These are phyloP conservation scores for Truncatella angustata DNA, from an alignment of 2,329 filamentous ascomycete genomes.

Conservation along the genomic window DNA sequence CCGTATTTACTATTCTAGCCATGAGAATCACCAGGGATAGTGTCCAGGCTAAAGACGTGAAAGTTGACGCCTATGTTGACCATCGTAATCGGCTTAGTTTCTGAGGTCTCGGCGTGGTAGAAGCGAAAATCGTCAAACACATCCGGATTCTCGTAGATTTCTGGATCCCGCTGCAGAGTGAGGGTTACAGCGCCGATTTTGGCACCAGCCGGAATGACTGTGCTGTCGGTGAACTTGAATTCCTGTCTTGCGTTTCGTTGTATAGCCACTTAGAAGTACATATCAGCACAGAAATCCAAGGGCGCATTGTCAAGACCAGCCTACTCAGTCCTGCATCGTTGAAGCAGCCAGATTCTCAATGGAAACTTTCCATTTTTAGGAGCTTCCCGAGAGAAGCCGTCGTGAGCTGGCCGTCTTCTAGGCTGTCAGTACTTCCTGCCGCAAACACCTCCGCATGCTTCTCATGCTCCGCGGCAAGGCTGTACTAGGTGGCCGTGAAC, in stretches of 20 bases:
- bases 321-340: slow-evolving; percentile 11
- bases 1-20: not conserved
- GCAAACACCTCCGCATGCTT: slow-evolving; percentile 8
- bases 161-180: slow-evolving; percentile 6
- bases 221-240: slow-evolving; percentile 11
- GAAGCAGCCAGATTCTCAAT: slow-evolving; percentile 9
- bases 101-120: slow-evolving; percentile 1
- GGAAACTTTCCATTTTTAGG: slow-evolving; percentile 12
- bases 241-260: slow-evolving; percentile 12
- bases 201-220: slow-evolving; percentile 7
- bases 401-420: slow-evolving; percentile 9
- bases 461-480: slow-evolving; percentile 7
- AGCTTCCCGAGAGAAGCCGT: not conserved
- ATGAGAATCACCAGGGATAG: slow-evolving; percentile 8
- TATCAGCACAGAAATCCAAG: not conserved
- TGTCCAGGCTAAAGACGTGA: slow-evolving; percentile 10
- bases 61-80: slow-evolving; percentile 9
- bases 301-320: not conserved
- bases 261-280: slow-evolving; percentile 12
- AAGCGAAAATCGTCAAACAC: slow-evolving; percentile 11
- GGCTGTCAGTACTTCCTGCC: not conserved
- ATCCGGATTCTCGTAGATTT: slow-evolving; percentile 9
- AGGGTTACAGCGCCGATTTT: slow-evolving; percentile 9
- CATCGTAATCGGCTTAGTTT: slow-evolving; percentile 8
- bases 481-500: slow-evolving; percentile 7